phyloP scores from a whole-genome alignment of 345 rosid species.

The Turritis glabra region DNA sequence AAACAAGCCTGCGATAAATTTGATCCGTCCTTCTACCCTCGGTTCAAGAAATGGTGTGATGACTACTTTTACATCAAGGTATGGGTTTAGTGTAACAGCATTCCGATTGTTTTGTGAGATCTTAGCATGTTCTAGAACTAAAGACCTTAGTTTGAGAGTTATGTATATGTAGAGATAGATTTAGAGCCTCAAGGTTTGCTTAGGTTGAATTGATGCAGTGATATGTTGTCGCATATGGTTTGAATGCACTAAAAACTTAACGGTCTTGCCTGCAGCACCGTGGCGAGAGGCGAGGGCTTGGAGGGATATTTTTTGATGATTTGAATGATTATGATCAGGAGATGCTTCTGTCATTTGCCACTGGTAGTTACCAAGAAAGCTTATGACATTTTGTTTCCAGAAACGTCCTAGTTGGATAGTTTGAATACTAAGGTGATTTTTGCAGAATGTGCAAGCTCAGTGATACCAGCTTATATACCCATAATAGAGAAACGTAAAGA shows the following conservation, averaged over 20 bases:
- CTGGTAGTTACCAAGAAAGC: slow-evolving; percentile 51
- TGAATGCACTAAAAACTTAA: neutral
- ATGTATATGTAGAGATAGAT: neutral
- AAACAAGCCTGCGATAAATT: slow-evolving; percentile 81
- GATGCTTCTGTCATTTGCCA: slow-evolving; percentile 87
- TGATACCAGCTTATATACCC: slow-evolving; percentile 77
- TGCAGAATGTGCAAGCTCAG: slow-evolving; percentile 78
- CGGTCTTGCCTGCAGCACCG: slow-evolving; percentile 65
- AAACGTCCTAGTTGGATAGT: neutral
- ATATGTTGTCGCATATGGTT: neutral
- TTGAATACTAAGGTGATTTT: neutral
- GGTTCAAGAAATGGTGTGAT: slow-evolving; percentile 96
- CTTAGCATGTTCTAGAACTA: neutral
- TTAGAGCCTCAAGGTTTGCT: slow-evolving; percentile 4
- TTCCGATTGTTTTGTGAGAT: neutral
- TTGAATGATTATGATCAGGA: slow-evolving; percentile 83
- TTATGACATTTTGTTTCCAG: neutral
- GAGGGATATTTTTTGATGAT: slow-evolving; percentile 97
- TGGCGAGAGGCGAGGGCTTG: slow-evolving; percentile 89
- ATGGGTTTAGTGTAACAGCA: neutral
- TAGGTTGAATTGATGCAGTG: neutral
- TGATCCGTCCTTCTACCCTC: slow-evolving; percentile 77
- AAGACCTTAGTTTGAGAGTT: slow-evolving; percentile 1
- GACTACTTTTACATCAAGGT: slow-evolving; percentile 92
- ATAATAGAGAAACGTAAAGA: slow-evolving; percentile 66